These are phyloP conservation scores for Colletotrichum sp. DNA, from an alignment of 2,329 filamentous ascomycete genomes.

Conservation along the genomic window DNA sequence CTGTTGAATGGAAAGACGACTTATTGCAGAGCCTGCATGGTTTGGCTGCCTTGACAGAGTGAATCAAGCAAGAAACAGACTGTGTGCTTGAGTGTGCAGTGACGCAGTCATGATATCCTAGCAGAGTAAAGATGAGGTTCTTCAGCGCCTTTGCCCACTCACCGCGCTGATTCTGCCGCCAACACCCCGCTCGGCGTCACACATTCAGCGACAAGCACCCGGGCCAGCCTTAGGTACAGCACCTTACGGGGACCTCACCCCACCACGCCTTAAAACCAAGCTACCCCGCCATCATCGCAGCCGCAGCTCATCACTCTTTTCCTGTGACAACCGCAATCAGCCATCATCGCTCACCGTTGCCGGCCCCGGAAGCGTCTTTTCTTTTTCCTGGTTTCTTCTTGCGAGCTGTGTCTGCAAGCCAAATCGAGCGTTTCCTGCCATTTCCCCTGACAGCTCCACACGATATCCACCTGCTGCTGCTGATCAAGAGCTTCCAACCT, in stretches of 20 bases:
- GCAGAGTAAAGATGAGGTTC: not conserved
- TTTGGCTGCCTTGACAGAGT: not conserved
- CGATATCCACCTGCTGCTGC: not conserved
- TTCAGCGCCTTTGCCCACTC: not conserved
- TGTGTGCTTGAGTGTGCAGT: not conserved
- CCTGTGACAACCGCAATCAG: not conserved
- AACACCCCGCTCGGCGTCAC: not conserved
- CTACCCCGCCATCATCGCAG: constrained; percentile 17
- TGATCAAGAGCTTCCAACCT: not conserved
- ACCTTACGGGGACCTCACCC: constrained; percentile 2
- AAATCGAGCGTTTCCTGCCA: not conserved
- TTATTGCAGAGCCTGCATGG: not conserved
- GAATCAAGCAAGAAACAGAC: not conserved
- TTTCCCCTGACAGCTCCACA: not conserved
- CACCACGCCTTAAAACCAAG: constrained; percentile 7
- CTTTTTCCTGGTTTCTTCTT: not conserved
- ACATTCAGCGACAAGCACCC: not conserved
- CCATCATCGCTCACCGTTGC: not conserved
- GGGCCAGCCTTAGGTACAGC: not conserved
- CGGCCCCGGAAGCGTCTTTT: not conserved
- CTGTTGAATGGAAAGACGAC: not conserved
- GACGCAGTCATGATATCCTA: not conserved
- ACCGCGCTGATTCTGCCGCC: not conserved
- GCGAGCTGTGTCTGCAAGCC: not conserved
- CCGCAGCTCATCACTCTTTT: not conserved